phyloP scores from a whole-genome alignment of 306 rosid genomes.

The Cajanus cajan region DNA sequence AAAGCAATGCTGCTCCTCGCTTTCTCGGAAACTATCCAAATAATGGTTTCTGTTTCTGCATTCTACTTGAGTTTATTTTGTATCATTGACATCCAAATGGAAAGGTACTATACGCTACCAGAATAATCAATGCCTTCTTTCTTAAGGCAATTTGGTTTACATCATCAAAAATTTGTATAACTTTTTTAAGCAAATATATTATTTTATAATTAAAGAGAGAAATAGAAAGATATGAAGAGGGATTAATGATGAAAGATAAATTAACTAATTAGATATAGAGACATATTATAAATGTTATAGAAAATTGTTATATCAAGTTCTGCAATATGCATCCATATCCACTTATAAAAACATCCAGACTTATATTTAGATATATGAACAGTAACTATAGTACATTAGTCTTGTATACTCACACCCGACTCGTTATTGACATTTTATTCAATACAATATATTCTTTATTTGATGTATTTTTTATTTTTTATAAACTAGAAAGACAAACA shows the following conservation, averaged over 20 bases:
- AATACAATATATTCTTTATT: too few relatives aligned
- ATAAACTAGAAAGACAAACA: not conserved
- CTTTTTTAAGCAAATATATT: not conserved
- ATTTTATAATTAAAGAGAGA: not conserved
- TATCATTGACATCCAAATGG: not conserved
- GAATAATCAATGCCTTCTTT: constrained; percentile 12
- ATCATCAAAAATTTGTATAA: not conserved
- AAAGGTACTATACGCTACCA: not conserved
- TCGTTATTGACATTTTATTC: too few relatives aligned
- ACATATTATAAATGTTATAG: too few relatives aligned
- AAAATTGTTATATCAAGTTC: not conserved
- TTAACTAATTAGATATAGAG: not conserved
- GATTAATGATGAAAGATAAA: not conserved
- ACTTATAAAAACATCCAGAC: not conserved
- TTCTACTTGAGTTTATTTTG: not conserved
- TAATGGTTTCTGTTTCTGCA: not conserved
- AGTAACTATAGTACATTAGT: too few relatives aligned
- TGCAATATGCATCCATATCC: not conserved
- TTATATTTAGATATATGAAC: too few relatives aligned
- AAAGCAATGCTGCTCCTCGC: not conserved
- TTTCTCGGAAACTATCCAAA: not conserved
- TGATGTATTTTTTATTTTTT: not conserved
- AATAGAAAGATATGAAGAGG: not conserved
- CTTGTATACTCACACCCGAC: too few relatives aligned
- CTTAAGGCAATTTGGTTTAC: constrained; percentile 4